phyloP scores from a whole-genome alignment of 2,329 filamentous ascomycete genomes.

The Claviceps cyperi region DNA sequence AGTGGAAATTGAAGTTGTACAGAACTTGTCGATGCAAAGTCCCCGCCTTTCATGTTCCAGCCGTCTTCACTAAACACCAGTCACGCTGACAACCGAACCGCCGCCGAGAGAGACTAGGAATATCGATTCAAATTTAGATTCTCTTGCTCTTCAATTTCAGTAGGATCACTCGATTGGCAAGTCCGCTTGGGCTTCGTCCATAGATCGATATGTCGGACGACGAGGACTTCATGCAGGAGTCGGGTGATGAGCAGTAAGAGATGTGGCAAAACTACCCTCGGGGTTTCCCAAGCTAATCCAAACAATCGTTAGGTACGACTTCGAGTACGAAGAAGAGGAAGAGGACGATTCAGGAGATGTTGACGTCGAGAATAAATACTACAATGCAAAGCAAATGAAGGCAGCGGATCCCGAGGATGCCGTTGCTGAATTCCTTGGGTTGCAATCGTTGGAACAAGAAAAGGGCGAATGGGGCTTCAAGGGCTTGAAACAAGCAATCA shows the following conservation, averaged over 20 bases:
- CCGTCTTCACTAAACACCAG: not conserved
- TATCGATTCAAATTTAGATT: not conserved
- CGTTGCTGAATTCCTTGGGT: slow-evolving; percentile 80
- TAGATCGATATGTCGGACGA: slow-evolving; percentile 33
- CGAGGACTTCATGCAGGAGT: slow-evolving; percentile 34
- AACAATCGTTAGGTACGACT: slow-evolving; percentile 53
- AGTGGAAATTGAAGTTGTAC: no score
- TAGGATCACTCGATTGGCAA: no score
- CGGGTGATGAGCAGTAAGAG: slow-evolving; percentile 29
- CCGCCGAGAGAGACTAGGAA: not conserved
- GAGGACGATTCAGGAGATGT: slow-evolving; percentile 80
- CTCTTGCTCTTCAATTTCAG: not conserved
- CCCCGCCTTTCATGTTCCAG: not conserved
- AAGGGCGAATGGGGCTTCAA: slow-evolving; percentile 99
- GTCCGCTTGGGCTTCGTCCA: no score
- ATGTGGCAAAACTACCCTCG: not conserved
- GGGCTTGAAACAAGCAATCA: slow-evolving; percentile 93
- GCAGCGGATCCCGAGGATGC: slow-evolving; percentile 72
- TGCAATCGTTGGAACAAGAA: slow-evolving; percentile 70
- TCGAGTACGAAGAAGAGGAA: slow-evolving; percentile 90
- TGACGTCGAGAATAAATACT: slow-evolving; percentile 98
- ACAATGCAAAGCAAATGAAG: slow-evolving; percentile 98
- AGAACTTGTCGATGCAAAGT: not conserved
- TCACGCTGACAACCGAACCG: not conserved
- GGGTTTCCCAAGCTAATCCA: slow-evolving; percentile 4